Percentiles rank a stretch among this genome's conserved stretches.
Conservation (phyloP, 192 early-diverging fungal genomes). For the Backusella sp. region DNA sequence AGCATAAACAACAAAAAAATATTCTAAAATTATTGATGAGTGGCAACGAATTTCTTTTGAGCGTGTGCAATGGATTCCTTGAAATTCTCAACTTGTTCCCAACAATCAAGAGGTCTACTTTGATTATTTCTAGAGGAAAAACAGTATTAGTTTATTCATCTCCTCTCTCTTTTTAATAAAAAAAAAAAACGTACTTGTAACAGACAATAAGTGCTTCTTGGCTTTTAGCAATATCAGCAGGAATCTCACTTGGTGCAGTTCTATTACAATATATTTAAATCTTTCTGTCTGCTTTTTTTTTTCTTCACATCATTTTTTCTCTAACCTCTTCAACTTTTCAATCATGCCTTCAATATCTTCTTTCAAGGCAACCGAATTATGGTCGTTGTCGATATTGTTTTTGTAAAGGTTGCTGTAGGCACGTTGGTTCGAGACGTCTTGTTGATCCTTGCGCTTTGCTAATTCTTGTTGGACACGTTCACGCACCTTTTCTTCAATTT, state of each 20-base stretch:
- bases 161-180: not conserved
- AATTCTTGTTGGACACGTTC: conserved; percentile 34
- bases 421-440: conserved; percentile 23
- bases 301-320: not conserved
- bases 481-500: conserved; percentile 32
- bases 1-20: not conserved
- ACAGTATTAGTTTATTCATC: not conserved
- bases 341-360: conserved; percentile 35
- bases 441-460: conserved; percentile 15
- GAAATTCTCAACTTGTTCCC: conserved; percentile 37
- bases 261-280: not conserved
- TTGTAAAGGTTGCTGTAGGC: conserved; percentile 16
- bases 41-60: conserved; percentile 32
- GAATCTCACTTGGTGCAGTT: conserved; percentile 25
- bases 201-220: conserved; percentile 34
- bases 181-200: conserved; percentile 26
- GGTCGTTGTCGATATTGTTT: conserved; percentile 31
- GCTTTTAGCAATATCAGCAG: conserved; percentile 27
- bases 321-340: conserved; percentile 31
- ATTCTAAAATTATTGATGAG: conserved; percentile 21
- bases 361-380: conserved; percentile 26
- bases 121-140: conserved; percentile 24
- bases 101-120: conserved; percentile 32
- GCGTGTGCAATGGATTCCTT: conserved; percentile 35
- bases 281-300: no score